These are phyloP conservation scores for Plasmodium cynomolgi DNA, from an alignment of 169 alveolate genomes.

Conservation along the genomic window DNA sequence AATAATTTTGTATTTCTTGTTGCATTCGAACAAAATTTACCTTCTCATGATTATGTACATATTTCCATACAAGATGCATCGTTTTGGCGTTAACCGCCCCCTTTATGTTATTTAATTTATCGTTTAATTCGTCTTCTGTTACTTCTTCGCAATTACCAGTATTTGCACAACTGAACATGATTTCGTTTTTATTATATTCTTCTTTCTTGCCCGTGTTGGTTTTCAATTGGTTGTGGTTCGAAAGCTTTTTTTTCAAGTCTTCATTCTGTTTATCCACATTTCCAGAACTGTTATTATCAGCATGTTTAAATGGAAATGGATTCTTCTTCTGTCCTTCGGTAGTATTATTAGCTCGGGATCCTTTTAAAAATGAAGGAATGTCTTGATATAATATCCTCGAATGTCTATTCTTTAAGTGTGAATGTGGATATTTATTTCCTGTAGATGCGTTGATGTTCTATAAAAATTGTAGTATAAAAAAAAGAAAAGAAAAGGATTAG, in stretches of 20 bases:
- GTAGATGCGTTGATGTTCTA: background rate
- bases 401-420: conserved; percentile 5
- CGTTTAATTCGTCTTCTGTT: conserved; percentile 20
- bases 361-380: background rate
- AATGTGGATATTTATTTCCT: background rate
- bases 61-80: conserved; percentile 16
- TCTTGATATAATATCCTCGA: conserved; percentile 12
- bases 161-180: background rate
- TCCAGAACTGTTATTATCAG: background rate
- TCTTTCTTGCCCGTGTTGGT: background rate
- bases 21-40: conserved; percentile 6
- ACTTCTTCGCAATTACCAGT: background rate
- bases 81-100: conserved; percentile 15
- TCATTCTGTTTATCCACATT: background rate
- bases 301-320: background rate
- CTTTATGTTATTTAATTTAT: conserved; percentile 17
- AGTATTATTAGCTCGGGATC: background rate
- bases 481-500: background rate
- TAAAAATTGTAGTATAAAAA: background rate
- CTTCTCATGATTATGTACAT: conserved; percentile 4
- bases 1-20: background rate
- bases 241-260: background rate
- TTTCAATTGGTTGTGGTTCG: background rate
- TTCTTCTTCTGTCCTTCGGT: background rate
- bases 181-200: conserved; percentile 11